Evolutionary conservation across 176 grass and related monocot genomes (phyloP).

Genomic region (Lolium perenne): DNA sequence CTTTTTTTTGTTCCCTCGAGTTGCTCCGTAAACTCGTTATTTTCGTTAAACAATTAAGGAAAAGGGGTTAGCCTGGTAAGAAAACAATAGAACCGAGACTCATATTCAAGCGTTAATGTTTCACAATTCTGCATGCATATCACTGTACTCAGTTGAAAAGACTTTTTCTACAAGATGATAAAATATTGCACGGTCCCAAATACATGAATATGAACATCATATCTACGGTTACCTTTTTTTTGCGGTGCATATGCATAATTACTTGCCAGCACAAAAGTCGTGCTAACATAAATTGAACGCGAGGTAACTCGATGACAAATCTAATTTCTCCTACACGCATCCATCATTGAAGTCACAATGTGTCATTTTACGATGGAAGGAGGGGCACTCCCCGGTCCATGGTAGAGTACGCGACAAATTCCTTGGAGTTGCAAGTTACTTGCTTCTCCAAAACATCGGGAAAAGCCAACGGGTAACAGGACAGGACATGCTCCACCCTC

Average conservation of each 20-base stretch:
- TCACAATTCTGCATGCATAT: too few relatives aligned
- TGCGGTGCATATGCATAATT: not conserved
- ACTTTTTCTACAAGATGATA: too few relatives aligned
- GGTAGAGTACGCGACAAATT: constrained; percentile 5
- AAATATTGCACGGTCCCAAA: too few relatives aligned
- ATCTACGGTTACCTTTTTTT: not conserved
- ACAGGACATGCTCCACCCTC: not conserved
- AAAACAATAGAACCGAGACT: too few relatives aligned
- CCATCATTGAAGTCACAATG: not conserved
- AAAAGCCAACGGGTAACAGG: constrained; percentile 16
- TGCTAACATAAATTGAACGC: not conserved
- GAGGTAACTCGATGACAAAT: constrained; percentile 4
- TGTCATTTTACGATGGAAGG: not conserved
- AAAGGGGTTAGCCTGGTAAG: too few relatives aligned
- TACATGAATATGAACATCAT: not conserved
- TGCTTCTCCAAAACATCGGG: constrained; percentile 24
- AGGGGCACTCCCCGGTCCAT: not conserved
- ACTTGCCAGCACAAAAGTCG: not conserved
- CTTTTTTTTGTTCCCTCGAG: too few relatives aligned
- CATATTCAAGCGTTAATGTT: too few relatives aligned
- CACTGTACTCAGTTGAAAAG: too few relatives aligned
- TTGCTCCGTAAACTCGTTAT: too few relatives aligned
- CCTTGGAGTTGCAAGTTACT: not conserved
- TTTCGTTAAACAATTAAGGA: too few relatives aligned
- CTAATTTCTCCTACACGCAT: not conserved